Base-by-base conservation (phyloP, 225 moss, liverwort and hornwort genomes). In the Anthoceros angustus region DNA sequence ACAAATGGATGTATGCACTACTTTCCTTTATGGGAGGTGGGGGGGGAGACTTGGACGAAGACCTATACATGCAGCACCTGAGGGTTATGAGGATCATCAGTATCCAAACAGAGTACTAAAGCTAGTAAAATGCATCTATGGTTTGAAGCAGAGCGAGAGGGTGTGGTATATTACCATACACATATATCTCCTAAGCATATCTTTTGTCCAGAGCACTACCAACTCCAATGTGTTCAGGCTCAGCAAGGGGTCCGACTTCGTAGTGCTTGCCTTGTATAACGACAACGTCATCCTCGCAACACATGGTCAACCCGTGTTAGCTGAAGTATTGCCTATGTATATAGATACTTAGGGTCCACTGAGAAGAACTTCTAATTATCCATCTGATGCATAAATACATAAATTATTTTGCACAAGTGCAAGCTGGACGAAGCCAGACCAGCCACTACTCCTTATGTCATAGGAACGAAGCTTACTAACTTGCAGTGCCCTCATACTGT, bases 31-130 rank as follows among this genome's bases (percentile, higher is more conserved):
- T 48, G 68, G 5, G 3, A n/a, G n/a, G n/a, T n/a, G n/a, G n/a
- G n/a, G n/a, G n/a, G n/a, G n/a, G n/a, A n/a, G 9, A 25, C 4
- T 9, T 70, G 9, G n/a, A 55, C 8, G 63, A 66, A 5, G 60
- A 12, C 2, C 40, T 74, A 24, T 74, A 66, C 23, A 45, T 62
- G 42, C 14, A 42, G 26, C 70, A 69, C 74, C 74, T 9, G 7
- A 42, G 10, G 70, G 61, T 10, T 70, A 60, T 39, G 50, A 9
- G 20, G 15, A 26, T 14, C 20, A 3, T 0, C 42, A 16, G 18
- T 7, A 40, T 3, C 5, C n/a, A 9, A 10, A 40, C 9, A 15
- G 62, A 40, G 73, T 64, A 0, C 68, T 67, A 23, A 32, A 25
- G 32, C 25, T 69, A 0, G 24, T 38, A 20, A 40, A 39, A 5